phyloP scores from a whole-genome alignment of 139 green algal genomes.

The Closterium sp. region DNA sequence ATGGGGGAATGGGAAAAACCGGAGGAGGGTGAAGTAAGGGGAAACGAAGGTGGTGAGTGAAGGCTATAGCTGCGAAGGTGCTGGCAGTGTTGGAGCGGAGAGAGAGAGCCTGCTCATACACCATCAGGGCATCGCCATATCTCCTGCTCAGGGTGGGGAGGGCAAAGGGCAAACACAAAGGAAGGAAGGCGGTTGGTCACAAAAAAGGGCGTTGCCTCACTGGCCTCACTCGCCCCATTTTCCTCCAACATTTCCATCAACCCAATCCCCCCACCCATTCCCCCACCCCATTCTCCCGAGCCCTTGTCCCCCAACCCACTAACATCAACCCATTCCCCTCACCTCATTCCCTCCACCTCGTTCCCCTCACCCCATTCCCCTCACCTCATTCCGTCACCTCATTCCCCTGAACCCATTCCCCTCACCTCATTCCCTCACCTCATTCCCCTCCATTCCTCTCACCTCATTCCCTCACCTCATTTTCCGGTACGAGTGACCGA shows the following conservation, averaged over 20 bases:
- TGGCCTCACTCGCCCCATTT: conserved; percentile 56
- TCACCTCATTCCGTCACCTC: too few species aligned
- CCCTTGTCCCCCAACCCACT: too few species aligned
- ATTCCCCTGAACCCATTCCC: too few species aligned
- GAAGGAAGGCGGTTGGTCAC: background rate
- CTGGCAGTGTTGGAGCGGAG: too few species aligned
- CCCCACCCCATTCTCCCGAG: conserved; percentile 48
- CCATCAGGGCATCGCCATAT: background rate
- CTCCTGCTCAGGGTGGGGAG: background rate
- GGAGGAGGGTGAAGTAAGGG: conserved; percentile 25
- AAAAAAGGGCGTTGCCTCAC: background rate
- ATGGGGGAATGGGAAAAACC: background rate
- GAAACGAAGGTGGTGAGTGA: too few species aligned
- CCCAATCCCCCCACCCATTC: conserved; percentile 56
- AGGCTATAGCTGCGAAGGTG: too few species aligned
- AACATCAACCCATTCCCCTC: too few species aligned
- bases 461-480: conserved; percentile 39
- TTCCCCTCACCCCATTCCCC: too few species aligned
- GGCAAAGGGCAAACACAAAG: conserved; percentile 17
- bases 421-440: too few species aligned
- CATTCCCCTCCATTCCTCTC: background rate
- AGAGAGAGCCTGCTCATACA: too few species aligned
- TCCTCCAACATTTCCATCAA: conserved; percentile 48
- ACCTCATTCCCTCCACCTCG: too few species aligned
- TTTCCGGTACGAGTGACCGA: conserved; percentile 88